phyloP scores from a whole-genome alignment of 1,139 yeast genomes.

The Debaryomyces sp. region DNA sequence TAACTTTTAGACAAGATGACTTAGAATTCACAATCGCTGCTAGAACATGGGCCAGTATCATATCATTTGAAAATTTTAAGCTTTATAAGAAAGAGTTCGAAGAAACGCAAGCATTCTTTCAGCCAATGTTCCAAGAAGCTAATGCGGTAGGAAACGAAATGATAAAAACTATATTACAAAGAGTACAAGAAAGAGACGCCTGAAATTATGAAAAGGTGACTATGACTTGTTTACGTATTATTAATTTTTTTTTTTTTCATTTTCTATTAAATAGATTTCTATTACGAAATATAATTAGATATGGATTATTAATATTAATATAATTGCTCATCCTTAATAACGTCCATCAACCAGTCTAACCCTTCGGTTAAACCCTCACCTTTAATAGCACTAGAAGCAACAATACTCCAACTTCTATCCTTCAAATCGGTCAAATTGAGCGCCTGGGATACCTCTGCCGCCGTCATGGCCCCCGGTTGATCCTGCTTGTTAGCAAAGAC shows the following conservation, averaged over 20 bases:
- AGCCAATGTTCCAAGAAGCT: slow-evolving; percentile 88
- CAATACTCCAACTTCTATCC: slow-evolving; percentile 97
- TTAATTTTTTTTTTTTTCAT: no score
- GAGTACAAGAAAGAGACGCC: slow-evolving; percentile 47
- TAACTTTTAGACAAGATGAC: slow-evolving; percentile 82
- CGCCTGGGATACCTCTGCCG: slow-evolving; percentile 92
- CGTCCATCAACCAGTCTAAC: slow-evolving; percentile 95
- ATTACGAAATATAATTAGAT: slow-evolving; percentile 4
- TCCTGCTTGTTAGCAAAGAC: slow-evolving; percentile 98
- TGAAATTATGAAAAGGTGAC: not conserved
- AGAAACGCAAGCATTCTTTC: slow-evolving; percentile 76
- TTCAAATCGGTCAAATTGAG: slow-evolving; percentile 83
- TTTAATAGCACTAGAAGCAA: slow-evolving; percentile 92
- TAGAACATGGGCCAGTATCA: slow-evolving; percentile 82
- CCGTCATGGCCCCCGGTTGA: slow-evolving; percentile 92
- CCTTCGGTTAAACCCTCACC: slow-evolving; percentile 98
- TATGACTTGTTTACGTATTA: not conserved
- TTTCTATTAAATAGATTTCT: slow-evolving; percentile 3
- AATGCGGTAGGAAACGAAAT: slow-evolving; percentile 91
- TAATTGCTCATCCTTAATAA: slow-evolving; percentile 87
- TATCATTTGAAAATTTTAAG: slow-evolving; percentile 73
- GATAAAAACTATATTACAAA: slow-evolving; percentile 78
- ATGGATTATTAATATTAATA: slow-evolving; percentile 23
- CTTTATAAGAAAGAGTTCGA: slow-evolving; percentile 75
- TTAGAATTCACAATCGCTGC: slow-evolving; percentile 84